These are phyloP conservation scores for Keithomyces neogunnii DNA, from an alignment of 2,329 filamentous ascomycete species.

Conservation along the genomic window DNA sequence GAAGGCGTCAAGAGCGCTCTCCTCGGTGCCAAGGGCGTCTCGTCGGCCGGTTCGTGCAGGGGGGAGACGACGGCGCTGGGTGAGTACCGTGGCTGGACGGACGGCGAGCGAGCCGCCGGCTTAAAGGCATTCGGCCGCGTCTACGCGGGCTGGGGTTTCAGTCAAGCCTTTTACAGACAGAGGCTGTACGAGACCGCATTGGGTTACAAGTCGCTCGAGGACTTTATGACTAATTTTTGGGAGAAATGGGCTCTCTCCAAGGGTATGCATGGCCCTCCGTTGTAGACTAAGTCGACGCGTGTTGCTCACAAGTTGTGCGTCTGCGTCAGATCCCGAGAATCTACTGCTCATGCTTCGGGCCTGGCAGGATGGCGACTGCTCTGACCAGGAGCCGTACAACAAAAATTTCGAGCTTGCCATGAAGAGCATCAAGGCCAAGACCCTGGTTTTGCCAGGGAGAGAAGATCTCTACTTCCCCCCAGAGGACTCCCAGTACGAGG, in stretches of 20 bases:
- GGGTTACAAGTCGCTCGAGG: slow-evolving; percentile 59
- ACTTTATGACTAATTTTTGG: slow-evolving; percentile 70
- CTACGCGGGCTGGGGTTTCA: slow-evolving; percentile 77
- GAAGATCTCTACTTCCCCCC: slow-evolving; percentile 78
- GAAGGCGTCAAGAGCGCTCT: slow-evolving; percentile 44
- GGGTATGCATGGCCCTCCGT: slow-evolving; percentile 24
- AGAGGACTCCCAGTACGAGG: slow-evolving; percentile 70
- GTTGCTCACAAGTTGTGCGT: background rate
- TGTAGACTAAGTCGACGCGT: background rate
- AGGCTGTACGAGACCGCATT: slow-evolving; percentile 57
- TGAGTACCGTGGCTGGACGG: slow-evolving; percentile 24
- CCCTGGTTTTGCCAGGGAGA: slow-evolving; percentile 60
- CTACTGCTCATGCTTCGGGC: slow-evolving; percentile 67
- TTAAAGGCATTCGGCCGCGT: slow-evolving; percentile 66
- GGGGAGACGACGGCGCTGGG: slow-evolving; percentile 17
- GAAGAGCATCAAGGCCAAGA: slow-evolving; percentile 62
- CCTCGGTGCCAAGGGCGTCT: slow-evolving; percentile 27
- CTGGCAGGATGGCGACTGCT: slow-evolving; percentile 69
- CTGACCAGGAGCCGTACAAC: slow-evolving; percentile 59
- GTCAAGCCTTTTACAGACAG: slow-evolving; percentile 68
- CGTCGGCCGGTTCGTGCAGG: slow-evolving; percentile 40
- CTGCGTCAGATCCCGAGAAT: slow-evolving; percentile 55
- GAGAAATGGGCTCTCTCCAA: slow-evolving; percentile 65
- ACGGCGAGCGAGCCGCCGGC: slow-evolving; percentile 29
- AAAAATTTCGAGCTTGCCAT: slow-evolving; percentile 58